Evolutionary conservation across 768 basidiomycete genomes (phyloP).

Genomic region (Mycena chlorophos): DNA sequence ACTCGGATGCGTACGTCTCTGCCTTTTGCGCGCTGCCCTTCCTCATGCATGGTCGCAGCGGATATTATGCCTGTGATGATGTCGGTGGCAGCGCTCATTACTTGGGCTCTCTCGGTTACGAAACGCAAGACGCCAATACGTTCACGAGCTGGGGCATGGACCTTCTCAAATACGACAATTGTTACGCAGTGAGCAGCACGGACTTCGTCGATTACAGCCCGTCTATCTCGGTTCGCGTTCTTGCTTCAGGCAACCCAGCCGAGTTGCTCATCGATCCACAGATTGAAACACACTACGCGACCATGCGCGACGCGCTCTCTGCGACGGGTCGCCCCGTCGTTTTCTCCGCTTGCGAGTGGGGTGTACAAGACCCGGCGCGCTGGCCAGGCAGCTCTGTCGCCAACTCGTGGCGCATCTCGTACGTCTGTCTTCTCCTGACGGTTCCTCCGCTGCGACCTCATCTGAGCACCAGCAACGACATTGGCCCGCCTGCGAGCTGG

Average conservation of each 20-base stretch:
- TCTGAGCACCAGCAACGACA: constrained; percentile 39
- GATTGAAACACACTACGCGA: constrained; percentile 42
- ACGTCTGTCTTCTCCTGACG: constrained; percentile 5
- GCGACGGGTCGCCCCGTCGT: constrained; percentile 47
- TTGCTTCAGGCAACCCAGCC: not conserved
- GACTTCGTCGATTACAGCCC: constrained; percentile 50
- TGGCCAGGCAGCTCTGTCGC: constrained; percentile 48
- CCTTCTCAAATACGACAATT: constrained; percentile 52
- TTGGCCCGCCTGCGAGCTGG: constrained; percentile 48
- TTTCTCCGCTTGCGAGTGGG: constrained; percentile 54
- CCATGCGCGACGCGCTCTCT: constrained; percentile 49
- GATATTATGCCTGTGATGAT: constrained; percentile 46
- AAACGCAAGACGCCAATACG: constrained; percentile 45
- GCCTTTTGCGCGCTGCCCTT: not conserved
- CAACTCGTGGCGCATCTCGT: constrained; percentile 55
- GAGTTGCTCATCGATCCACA: constrained; percentile 3
- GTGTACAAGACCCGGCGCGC: constrained; percentile 53
- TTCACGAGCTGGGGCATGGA: constrained; percentile 53
- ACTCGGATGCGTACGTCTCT: constrained; percentile 36
- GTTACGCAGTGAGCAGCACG: constrained; percentile 45
- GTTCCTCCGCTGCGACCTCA: not conserved
- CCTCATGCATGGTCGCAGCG: constrained; percentile 27
- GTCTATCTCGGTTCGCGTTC: constrained; percentile 37
- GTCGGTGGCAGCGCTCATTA: constrained; percentile 47
- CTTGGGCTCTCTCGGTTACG: constrained; percentile 47